Conservation (phyloP, 176 grass and related monocot genomes). For the Dendrocalamus sinicus region DNA sequence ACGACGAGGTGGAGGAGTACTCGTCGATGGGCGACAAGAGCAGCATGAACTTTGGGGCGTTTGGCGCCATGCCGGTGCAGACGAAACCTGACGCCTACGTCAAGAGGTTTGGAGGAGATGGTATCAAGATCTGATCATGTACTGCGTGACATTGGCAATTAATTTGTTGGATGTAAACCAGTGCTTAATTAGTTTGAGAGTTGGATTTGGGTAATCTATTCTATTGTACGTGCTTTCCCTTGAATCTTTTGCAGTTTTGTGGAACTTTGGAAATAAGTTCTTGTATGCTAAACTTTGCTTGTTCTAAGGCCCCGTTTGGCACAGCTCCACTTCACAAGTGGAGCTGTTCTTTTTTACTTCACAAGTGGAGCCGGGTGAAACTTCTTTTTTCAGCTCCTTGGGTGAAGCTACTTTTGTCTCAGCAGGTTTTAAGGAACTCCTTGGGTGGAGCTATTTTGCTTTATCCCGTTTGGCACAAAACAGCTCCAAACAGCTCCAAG, state of each 20-base stretch:
- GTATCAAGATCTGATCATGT: conserved; percentile 45
- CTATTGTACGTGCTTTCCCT: neutral
- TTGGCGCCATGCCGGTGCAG: conserved; percentile 57
- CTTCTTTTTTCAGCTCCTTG: too few relatives aligned
- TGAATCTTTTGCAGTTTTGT: neutral
- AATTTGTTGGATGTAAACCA: neutral
- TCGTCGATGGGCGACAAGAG: conserved; percentile 54
- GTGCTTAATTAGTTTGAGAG: neutral
- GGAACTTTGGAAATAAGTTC: neutral
- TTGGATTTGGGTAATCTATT: neutral
- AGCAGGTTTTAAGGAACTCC: too few relatives aligned
- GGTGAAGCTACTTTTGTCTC: too few relatives aligned
- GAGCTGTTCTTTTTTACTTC: too few relatives aligned
- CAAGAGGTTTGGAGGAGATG: conserved; percentile 44
- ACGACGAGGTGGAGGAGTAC: conserved; percentile 33
- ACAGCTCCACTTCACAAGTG: too few relatives aligned
- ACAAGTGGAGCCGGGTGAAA: too few relatives aligned
- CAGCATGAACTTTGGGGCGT: conserved; percentile 64
- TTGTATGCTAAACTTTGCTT: neutral
- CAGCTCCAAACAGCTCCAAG: too few relatives aligned
- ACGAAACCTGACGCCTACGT: conserved; percentile 58
- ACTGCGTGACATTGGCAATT: neutral
- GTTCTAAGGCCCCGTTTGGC: too few relatives aligned
- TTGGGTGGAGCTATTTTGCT: too few relatives aligned
- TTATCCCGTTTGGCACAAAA: too few relatives aligned